phyloP scores from a whole-genome alignment of 257 asterid genomes.

The Schizonepeta tenuifolia region DNA sequence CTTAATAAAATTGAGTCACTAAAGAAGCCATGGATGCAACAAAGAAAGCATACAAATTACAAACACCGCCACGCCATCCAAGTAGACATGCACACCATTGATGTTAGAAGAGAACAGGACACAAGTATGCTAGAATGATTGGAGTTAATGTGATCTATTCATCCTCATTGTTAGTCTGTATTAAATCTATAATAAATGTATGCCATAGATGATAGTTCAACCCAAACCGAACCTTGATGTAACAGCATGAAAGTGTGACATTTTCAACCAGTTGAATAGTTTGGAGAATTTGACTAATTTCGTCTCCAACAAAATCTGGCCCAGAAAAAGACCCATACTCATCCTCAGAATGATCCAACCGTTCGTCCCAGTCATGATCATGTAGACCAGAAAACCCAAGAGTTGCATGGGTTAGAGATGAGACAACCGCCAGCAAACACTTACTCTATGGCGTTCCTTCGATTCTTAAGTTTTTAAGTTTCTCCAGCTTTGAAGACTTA shows the following conservation, averaged over 20 bases:
- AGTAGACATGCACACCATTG: too few relatives aligned
- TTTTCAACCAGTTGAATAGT: not conserved
- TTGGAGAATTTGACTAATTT: not conserved
- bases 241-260: not conserved
- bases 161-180: too few relatives aligned
- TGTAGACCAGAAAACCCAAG: not conserved
- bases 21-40: not conserved
- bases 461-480: not conserved
- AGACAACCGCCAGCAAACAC: not conserved
- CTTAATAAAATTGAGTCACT: not conserved
- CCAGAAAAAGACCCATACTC: not conserved
- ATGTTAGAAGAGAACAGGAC: too few relatives aligned
- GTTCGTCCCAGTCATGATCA: too few relatives aligned
- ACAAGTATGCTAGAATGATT: not conserved
- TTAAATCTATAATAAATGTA: too few relatives aligned
- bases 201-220: not conserved
- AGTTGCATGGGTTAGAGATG: not conserved
- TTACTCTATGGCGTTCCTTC: not conserved
- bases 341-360: too few relatives aligned
- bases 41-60: not conserved
- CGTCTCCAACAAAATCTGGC: not conserved
- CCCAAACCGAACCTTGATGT: not conserved
- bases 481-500: not conserved
- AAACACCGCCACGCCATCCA: not conserved
- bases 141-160: too few relatives aligned